These are phyloP conservation scores for Thraustotheca clavata DNA, from an alignment of 352 stramenopile species.

Conservation along the genomic window DNA sequence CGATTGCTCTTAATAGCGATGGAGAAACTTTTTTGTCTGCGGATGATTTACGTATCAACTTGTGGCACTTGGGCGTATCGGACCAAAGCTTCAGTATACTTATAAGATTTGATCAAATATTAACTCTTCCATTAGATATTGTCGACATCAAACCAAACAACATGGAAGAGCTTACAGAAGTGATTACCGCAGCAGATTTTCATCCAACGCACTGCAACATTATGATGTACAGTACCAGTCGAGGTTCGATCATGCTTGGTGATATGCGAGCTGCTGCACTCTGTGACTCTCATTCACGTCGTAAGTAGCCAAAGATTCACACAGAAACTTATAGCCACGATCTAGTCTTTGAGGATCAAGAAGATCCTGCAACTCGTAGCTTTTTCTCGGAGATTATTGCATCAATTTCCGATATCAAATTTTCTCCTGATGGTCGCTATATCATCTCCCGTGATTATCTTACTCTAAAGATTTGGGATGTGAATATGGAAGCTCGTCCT, in stretches of 20 bases:
- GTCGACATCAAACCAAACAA: slow-evolving; percentile 95
- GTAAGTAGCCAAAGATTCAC: slow-evolving; percentile 22
- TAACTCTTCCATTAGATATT: slow-evolving; percentile 58
- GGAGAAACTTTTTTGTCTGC: slow-evolving; percentile 94
- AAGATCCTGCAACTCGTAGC: slow-evolving; percentile 70
- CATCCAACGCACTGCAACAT: slow-evolving; percentile 91
- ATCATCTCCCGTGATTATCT: slow-evolving; percentile 94
- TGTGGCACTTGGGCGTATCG: slow-evolving; percentile 89
- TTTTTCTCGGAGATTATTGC: slow-evolving; percentile 96
- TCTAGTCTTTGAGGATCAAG: slow-evolving; percentile 72
- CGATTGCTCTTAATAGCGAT: slow-evolving; percentile 90
- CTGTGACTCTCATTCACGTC: slow-evolving; percentile 77
- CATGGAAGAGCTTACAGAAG: slow-evolving; percentile 96
- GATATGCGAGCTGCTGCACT: slow-evolving; percentile 89
- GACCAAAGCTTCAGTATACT: slow-evolving; percentile 87
- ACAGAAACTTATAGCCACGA: neutral
- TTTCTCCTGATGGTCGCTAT: slow-evolving; percentile 89
- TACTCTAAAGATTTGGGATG: slow-evolving; percentile 94
- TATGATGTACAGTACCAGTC: slow-evolving; percentile 93
- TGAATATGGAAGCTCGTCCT: slow-evolving; percentile 90
- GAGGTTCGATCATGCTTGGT: slow-evolving; percentile 87
- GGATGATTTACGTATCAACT: slow-evolving; percentile 94
- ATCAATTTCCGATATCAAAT: slow-evolving; percentile 92
- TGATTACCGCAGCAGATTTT: slow-evolving; percentile 93
- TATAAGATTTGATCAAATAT: neutral